Conservation (phyloP, 2,329 filamentous ascomycete species). For the Huntiella moniliformis region DNA sequence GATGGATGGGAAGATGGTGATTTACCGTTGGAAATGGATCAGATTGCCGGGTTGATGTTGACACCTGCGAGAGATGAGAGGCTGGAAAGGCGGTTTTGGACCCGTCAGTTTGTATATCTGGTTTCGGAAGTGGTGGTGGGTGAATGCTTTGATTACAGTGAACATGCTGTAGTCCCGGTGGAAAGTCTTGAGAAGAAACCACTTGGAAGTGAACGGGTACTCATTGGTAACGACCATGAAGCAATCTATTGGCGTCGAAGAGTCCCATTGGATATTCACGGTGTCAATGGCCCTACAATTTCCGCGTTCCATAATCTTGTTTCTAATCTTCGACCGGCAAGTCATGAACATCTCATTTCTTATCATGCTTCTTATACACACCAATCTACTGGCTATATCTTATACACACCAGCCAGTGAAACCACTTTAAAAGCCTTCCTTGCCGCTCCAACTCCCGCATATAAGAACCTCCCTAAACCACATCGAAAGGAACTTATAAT, state of each 20-base stretch:
- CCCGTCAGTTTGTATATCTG: conserved; percentile 53
- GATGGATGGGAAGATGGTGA: conserved; percentile 62
- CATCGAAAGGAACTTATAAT: conserved; percentile 41
- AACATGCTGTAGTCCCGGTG: conserved; percentile 50
- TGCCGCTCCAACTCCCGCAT: conserved; percentile 38
- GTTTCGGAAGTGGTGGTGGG: conserved; percentile 42
- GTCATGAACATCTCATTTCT: conserved; percentile 51
- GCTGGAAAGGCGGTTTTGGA: conserved; percentile 50
- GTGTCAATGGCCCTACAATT: conserved; percentile 22
- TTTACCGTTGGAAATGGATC: conserved; percentile 47
- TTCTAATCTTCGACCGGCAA: conserved; percentile 35
- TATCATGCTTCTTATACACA: conserved; percentile 54
- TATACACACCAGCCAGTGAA: conserved; percentile 49
- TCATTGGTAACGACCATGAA: conserved; percentile 42
- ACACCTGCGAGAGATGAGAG: conserved; percentile 40
- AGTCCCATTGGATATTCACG: conserved; percentile 24
- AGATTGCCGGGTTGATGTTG: conserved; percentile 44
- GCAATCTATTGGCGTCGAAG: conserved; percentile 38
- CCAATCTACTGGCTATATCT: conserved; percentile 41
- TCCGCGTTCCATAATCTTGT: conserved; percentile 44
- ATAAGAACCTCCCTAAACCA: conserved; percentile 42
- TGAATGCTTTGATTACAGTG: conserved; percentile 42
- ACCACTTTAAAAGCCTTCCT: conserved; percentile 50
- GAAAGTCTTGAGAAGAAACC: conserved; percentile 44
- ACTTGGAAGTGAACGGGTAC: conserved; percentile 18